Conservation (phyloP, 352 stramenopile species). For the Phytophthora colocasiae region DNA sequence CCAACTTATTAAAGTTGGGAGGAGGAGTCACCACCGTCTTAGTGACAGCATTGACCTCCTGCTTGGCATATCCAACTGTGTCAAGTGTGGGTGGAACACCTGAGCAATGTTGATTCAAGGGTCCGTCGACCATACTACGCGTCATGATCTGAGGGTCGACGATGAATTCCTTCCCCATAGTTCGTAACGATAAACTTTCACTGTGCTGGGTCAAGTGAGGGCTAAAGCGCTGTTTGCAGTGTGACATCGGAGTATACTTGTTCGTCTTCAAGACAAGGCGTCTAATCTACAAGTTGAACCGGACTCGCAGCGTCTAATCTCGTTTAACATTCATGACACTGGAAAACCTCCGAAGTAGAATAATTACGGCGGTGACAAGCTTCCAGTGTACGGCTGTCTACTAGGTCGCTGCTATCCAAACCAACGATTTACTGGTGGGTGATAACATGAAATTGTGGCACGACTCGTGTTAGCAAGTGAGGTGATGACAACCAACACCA, state of each 20-base stretch:
- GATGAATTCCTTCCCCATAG: background rate
- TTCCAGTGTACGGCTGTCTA: too few species aligned
- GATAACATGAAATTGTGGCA: too few species aligned
- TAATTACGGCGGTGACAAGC: too few species aligned
- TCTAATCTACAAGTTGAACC: slow-evolving; percentile 45
- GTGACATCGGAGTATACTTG: background rate
- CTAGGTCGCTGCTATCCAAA: too few species aligned
- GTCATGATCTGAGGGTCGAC: slow-evolving; percentile 21
- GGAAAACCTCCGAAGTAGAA: too few species aligned
- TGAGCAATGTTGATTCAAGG: background rate
- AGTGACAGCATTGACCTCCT: background rate
- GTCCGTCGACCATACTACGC: background rate
- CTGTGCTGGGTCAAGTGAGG: background rate
- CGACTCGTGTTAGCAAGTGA: too few species aligned
- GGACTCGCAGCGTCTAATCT: slow-evolving; percentile 47
- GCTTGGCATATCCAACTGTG: background rate
- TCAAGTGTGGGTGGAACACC: background rate
- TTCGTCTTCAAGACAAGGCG: background rate
- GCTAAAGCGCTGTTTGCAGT: background rate
- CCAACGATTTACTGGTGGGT: too few species aligned
- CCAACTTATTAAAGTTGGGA: slow-evolving; percentile 42
- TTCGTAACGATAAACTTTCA: background rate
- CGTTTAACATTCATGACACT: background rate
- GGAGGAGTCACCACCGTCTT: background rate
- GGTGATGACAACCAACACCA: too few species aligned